Base-by-base conservation (phyloP, 768 basidiomycete species). In the Kwoniella mangroviensis region DNA sequence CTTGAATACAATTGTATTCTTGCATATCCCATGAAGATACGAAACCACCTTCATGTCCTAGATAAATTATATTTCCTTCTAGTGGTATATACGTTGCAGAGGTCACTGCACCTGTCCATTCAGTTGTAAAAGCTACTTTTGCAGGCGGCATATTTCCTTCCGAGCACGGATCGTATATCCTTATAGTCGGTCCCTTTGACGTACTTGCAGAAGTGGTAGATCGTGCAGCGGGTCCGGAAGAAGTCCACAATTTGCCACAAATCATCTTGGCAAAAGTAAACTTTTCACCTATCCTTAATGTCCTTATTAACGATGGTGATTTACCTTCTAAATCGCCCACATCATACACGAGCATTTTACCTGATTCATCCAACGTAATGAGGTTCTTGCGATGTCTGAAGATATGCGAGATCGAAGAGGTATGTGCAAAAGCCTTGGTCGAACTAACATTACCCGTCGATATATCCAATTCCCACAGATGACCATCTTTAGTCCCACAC, bases 11-110 rank as follows among this genome's bases (percentile, higher is more conserved):
- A 9, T 79, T 80, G 51, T 76, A 49, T 13, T 77, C 72, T n/a
- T 69, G 68, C 15, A 70, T 65, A 88, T 81, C 76, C 94, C 97
- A 99, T n/a, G 95, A 85, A 1, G 90, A 90, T 71, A 98, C 86
- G 77, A 87, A 90, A 0, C 96, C 96, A 52, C 91, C 94, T 82
- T 98, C 95, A 75, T 99, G 96, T 0, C 92, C 94, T 42, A 99
- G 85, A 75, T 90, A 97, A 49, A 92, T 90, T 34, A 85, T 82
- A 2, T 87, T 85, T 0, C 90, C 89, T 21, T 88, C 85, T 1
- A 89, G 87, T 0, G 92, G 90, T 7, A 98, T 81, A 41, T 92
- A 84, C 0, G 94, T 89, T 0, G 90, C 93, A 42, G 89, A 88
- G 0, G 92, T 92, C 21, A 98, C 91, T 1, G 92, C 87, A 0